Percentiles rank a stretch among this genome's conserved stretches.
phyloP scores from a whole-genome alignment of 2,329 filamentous ascomycete genomes.

The Penicillium sp. region DNA sequence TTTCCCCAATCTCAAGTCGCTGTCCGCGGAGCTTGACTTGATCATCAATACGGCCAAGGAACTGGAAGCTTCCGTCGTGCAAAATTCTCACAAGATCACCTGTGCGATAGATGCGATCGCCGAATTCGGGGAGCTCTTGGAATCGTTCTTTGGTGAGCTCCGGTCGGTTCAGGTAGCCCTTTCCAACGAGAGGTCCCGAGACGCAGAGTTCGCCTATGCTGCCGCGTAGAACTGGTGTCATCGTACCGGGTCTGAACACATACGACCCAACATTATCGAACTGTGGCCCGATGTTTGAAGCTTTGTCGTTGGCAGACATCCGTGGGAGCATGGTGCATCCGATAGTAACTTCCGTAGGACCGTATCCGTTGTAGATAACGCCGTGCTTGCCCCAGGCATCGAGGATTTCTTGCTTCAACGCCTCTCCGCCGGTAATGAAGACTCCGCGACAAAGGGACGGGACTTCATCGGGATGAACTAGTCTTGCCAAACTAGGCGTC shows the following conservation, averaged over 20 bases:
- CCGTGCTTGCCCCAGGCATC: constrained; percentile 76
- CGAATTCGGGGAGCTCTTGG: constrained; percentile 58
- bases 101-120: constrained; percentile 75
- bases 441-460: constrained; percentile 77
- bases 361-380: constrained; percentile 90
- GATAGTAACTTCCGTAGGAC: constrained; percentile 90
- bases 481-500: constrained; percentile 79
- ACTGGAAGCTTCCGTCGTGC: constrained; percentile 79
- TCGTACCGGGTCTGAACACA: constrained; percentile 69
- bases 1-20: constrained; percentile 84
- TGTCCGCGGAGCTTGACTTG: constrained; percentile 91
- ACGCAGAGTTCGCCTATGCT: constrained; percentile 86
- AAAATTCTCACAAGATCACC: constrained; percentile 83
- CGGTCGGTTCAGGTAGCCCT: constrained; percentile 78
- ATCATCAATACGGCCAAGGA: constrained; percentile 83
- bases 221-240: constrained; percentile 71
- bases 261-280: constrained; percentile 87
- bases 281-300: constrained; percentile 82
- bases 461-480: constrained; percentile 76
- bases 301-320: constrained; percentile 72
- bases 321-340: constrained; percentile 87
- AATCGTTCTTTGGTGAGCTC: constrained; percentile 79
- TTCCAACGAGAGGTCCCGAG: constrained; percentile 81
- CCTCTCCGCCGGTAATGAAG: constrained; percentile 90
- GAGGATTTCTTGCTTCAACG: constrained; percentile 83